Conservation (phyloP, 2,329 filamentous ascomycete species). For the Fusarium sp. region DNA sequence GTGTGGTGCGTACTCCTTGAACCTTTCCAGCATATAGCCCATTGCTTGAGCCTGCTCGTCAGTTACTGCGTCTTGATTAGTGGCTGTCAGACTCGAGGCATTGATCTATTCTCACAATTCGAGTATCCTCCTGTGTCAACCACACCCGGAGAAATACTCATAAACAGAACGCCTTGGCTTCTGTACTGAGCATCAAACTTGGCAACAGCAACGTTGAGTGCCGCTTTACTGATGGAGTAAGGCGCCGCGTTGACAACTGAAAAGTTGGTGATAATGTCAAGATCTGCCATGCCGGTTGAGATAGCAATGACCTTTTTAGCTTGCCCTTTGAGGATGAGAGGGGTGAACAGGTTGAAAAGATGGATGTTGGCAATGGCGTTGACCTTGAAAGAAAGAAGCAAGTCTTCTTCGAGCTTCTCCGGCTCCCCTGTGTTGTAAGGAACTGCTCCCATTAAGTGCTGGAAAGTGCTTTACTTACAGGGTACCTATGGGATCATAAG, state of each 20-base stretch:
- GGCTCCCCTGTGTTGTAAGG: conserved; percentile 14
- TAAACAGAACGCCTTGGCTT: conserved; percentile 62
- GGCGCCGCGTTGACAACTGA: conserved; percentile 50
- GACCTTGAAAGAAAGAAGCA: conserved; percentile 50
- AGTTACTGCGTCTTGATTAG: conserved; percentile 31
- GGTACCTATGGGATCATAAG: conserved; percentile 19
- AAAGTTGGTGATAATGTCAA: conserved; percentile 53
- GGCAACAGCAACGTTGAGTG: conserved; percentile 61
- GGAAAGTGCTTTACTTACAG: conserved; percentile 6
- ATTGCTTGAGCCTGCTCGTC: conserved; percentile 44
- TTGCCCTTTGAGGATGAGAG: conserved; percentile 61
- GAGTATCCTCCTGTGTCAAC: conserved; percentile 56
- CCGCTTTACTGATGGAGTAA: conserved; percentile 64
- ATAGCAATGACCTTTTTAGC: conserved; percentile 66
- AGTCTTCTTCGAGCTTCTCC: conserved; percentile 25
- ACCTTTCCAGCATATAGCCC: conserved; percentile 43
- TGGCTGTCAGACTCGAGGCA: rapidly evolving
- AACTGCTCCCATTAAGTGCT: rapidly evolving
- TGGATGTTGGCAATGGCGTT: conserved; percentile 66
- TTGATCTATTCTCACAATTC: conserved; percentile 33
- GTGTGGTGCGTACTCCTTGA: conserved; percentile 54
- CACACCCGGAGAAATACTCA: conserved; percentile 63
- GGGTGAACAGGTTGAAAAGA: conserved; percentile 63
- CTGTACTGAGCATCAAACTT: conserved; percentile 64
- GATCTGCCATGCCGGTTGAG: conserved; percentile 60